Percentiles rank a stretch among this genome's conserved stretches.
Evolutionary conservation across 2,329 filamentous ascomycete species (phyloP).

Genomic region (Huntiella abstrusa): DNA sequence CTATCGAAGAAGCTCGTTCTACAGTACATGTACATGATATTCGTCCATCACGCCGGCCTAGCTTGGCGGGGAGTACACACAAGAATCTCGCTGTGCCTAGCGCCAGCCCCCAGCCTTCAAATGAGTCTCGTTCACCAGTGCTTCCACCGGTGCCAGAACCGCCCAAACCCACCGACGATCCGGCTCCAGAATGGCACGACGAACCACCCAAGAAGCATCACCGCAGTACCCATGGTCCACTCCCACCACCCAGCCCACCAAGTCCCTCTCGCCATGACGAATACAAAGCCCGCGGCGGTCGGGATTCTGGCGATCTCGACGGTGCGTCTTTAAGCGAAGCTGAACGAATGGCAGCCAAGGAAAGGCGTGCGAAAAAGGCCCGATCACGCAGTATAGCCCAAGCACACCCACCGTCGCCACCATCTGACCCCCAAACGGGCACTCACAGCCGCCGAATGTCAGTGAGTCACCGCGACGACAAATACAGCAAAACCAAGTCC

Average conservation of each 20-base stretch:
- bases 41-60: constrained; percentile 4
- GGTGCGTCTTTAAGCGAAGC: constrained; percentile 3
- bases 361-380: constrained; percentile 8
- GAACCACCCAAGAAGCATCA: background rate
- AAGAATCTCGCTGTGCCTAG: background rate
- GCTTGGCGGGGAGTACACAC: constrained; percentile 2
- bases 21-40: constrained; percentile 2
- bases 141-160: constrained; percentile 1
- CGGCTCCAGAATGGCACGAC: background rate
- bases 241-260: constrained; percentile 5
- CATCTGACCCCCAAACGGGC: constrained; percentile 5
- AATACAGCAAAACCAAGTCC: constrained; percentile 4
- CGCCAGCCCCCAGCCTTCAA: background rate
- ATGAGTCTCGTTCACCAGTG: background rate
- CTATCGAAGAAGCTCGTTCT: constrained; percentile 10
- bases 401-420: constrained; percentile 7
- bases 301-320: background rate
- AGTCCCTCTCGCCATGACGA: constrained; percentile 2
- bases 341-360: constrained; percentile 8
- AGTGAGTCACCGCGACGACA: constrained; percentile 12
- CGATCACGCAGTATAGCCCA: constrained; percentile 8
- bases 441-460: background rate
- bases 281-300: background rate
- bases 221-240: constrained; percentile 2
- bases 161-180: background rate